phyloP scores from a whole-genome alignment of 2,329 filamentous ascomycete species.

The Pseudogymnoascus sp. region DNA sequence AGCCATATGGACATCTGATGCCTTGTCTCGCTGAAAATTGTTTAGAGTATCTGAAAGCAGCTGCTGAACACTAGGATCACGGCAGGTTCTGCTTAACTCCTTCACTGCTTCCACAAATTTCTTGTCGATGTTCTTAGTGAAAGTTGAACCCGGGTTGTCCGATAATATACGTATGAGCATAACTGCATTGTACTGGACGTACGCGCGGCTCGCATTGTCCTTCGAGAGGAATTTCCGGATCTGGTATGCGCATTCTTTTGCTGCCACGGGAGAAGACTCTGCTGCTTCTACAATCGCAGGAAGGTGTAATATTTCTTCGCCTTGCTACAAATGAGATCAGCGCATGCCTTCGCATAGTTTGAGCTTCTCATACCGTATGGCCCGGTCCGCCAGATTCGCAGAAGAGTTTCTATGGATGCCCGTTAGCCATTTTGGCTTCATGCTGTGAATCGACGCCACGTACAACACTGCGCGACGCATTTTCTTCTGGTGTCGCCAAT shows the following conservation, averaged over 20 bases:
- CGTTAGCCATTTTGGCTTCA: constrained; percentile 1
- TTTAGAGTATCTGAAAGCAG: constrained; percentile 83
- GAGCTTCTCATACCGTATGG: constrained; percentile 38
- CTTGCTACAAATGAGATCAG: constrained; percentile 38
- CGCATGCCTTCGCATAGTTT: neutral
- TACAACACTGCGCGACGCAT: constrained; percentile 60
- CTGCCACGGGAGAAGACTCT: constrained; percentile 83
- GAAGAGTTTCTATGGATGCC: constrained; percentile 58
- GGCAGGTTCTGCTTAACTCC: constrained; percentile 62
- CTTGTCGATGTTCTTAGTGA: constrained; percentile 83
- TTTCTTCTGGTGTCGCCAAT: constrained; percentile 59
- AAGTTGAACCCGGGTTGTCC: constrained; percentile 84
- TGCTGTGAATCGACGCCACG: constrained; percentile 25
- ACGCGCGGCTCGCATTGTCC: constrained; percentile 57
- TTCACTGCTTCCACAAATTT: constrained; percentile 74
- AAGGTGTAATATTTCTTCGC: constrained; percentile 85
- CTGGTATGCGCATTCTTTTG: constrained; percentile 68
- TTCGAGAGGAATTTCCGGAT: constrained; percentile 77
- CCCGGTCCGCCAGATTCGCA: constrained; percentile 66
- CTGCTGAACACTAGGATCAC: constrained; percentile 72
- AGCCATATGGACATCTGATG: constrained; percentile 64
- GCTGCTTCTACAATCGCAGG: constrained; percentile 90
- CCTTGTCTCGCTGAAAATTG: constrained; percentile 64
- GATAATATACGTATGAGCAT: constrained; percentile 90
- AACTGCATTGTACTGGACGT: constrained; percentile 88